Conservation (phyloP, 2,329 filamentous ascomycete genomes). For the Xylaria hypoxylon region DNA sequence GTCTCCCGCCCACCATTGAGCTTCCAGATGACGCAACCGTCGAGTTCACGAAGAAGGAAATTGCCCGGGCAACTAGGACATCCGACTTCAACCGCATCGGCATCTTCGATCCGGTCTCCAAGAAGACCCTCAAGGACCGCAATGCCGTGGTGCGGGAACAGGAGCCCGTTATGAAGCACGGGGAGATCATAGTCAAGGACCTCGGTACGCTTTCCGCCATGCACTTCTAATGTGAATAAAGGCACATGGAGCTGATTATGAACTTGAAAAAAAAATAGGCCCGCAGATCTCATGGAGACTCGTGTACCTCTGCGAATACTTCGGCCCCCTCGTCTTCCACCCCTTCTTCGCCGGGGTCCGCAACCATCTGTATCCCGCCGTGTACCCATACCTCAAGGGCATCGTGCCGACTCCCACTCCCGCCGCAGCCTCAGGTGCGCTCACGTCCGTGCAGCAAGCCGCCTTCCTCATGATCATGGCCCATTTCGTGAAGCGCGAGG, state of each 20-base stretch:
- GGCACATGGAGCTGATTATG: constrained; percentile 19
- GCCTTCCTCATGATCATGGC: constrained; percentile 78
- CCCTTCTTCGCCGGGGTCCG: constrained; percentile 77
- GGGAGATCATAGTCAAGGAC: constrained; percentile 87
- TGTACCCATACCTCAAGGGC: constrained; percentile 58
- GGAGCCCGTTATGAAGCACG: constrained; percentile 59
- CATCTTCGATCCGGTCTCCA: constrained; percentile 69
- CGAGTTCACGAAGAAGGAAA: constrained; percentile 68
- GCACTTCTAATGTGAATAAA: no score
- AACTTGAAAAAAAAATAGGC: constrained; percentile 63
- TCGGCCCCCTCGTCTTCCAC: constrained; percentile 91
- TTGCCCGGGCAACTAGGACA: constrained; percentile 64
- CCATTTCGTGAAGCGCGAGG: constrained; percentile 95
- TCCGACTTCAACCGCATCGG: constrained; percentile 72
- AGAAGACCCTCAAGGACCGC: constrained; percentile 73
- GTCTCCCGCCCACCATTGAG: constrained; percentile 64
- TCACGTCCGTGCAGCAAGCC: constrained; percentile 78
- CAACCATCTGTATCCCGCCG: constrained; percentile 74
- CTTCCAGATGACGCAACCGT: constrained; percentile 64
- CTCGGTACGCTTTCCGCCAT: constrained; percentile 71
- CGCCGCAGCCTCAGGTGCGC: constrained; percentile 51
- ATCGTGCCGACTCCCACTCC: constrained; percentile 56
- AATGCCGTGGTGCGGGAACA: constrained; percentile 64
- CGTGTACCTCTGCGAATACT: constrained; percentile 95
- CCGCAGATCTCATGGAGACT: constrained; percentile 91